Percentiles rank a stretch among this genome's conserved stretches.
phyloP scores from a whole-genome alignment of 2,329 filamentous ascomycete genomes.

The Penicillium sp. region DNA sequence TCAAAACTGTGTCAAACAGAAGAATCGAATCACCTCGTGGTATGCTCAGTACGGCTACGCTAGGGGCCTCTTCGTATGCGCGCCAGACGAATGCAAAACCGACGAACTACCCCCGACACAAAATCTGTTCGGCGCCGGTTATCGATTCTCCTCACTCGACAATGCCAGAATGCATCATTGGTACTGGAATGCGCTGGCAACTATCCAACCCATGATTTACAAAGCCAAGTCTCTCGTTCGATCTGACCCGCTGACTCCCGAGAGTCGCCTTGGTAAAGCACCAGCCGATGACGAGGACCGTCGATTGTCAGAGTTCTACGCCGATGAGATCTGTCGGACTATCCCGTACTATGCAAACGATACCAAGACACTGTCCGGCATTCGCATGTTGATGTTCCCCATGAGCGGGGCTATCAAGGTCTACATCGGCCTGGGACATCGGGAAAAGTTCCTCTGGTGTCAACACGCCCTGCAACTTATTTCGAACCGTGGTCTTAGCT shows the following conservation, averaged over 20 bases:
- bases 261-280: not conserved
- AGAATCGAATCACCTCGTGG: not conserved
- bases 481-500: not conserved
- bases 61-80: not conserved
- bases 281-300: not conserved
- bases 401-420: slow-evolving; percentile 1
- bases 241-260: not conserved
- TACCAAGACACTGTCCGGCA: not conserved
- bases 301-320: not conserved
- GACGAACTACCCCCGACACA: not conserved
- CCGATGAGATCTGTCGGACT: slow-evolving; percentile 1
- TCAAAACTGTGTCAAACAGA: not conserved
- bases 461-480: not conserved
- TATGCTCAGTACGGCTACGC: slow-evolving; percentile 2
- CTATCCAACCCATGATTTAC: slow-evolving; percentile 3
- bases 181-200: slow-evolving; percentile 3
- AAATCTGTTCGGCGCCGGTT: not conserved
- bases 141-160: slow-evolving; percentile 4
- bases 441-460: slow-evolving; percentile 6
- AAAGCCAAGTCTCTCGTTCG: not conserved
- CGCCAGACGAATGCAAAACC: not conserved
- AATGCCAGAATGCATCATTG: slow-evolving; percentile 7
- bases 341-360: not conserved
- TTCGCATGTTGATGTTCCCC: slow-evolving; percentile 3
- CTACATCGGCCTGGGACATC: not conserved